These are phyloP conservation scores for Craterostigma plantagineum DNA, from an alignment of 257 asterid genomes.

Conservation along the genomic window DNA sequence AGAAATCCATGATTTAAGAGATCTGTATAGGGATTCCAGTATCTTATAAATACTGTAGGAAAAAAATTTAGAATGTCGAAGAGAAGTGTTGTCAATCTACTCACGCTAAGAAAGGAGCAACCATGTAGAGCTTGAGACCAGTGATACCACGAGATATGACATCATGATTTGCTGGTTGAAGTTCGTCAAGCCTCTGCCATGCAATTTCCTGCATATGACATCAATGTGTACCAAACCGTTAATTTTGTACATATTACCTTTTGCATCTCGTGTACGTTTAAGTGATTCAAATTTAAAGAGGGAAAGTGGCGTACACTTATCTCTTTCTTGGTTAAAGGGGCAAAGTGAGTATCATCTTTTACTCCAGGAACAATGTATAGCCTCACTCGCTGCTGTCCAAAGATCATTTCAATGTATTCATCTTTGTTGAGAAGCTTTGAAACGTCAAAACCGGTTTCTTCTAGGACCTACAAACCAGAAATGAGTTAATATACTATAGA, in stretches of 20 bases:
- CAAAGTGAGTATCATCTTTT: conserved; percentile 63
- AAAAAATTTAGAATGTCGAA: no score
- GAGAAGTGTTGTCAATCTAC: conserved; percentile 8
- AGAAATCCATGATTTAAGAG: conserved; percentile 56
- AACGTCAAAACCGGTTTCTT: conserved; percentile 80
- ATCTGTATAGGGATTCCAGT: conserved; percentile 20
- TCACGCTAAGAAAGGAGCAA: conserved; percentile 62
- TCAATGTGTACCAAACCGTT: background rate
- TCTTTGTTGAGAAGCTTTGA: conserved; percentile 52
- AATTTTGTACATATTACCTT: background rate
- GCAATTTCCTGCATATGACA: conserved; percentile 51
- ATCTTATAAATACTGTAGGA: no score
- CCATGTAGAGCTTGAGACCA: conserved; percentile 85
- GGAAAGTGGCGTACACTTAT: conserved; percentile 43
- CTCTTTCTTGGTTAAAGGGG: conserved; percentile 71
- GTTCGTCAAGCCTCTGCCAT: conserved; percentile 72
- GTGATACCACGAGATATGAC: conserved; percentile 65
- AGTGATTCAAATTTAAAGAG: conserved; percentile 1
- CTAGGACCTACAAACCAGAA: conserved; percentile 37
- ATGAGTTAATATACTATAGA: no score
- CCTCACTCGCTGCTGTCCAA: conserved; percentile 79
- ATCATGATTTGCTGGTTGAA: conserved; percentile 46
- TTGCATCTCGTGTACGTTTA: conserved; percentile 1
- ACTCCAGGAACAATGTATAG: conserved; percentile 66
- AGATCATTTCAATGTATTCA: conserved; percentile 54